Percentiles rank a stretch among this genome's conserved stretches.
These are phyloP conservation scores for Lathyrus aphaca DNA, from an alignment of 306 rosid species.

Conservation along the genomic window DNA sequence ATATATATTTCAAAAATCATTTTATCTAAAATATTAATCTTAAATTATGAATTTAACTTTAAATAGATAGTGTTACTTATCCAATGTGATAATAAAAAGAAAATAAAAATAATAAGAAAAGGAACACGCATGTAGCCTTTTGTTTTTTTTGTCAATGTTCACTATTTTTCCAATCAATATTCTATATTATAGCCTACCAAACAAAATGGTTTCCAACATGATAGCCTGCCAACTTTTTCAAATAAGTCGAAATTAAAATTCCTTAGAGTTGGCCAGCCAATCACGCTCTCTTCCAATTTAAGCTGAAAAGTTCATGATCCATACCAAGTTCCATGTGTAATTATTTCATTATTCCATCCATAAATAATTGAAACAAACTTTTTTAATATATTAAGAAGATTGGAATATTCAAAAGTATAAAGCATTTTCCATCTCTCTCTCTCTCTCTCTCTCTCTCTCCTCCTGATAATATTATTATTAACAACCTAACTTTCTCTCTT, in stretches of 20 bases:
- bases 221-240: conserved; percentile 24
- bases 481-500: conserved; percentile 13
- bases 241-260: conserved; percentile 31
- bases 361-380: conserved; percentile 43
- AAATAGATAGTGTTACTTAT: too few species aligned
- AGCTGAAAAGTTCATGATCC: conserved; percentile 44
- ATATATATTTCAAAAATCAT: too few species aligned
- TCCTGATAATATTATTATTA: conserved; percentile 9
- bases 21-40: too few species aligned
- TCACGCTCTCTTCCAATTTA: conserved; percentile 43
- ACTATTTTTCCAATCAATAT: background rate
- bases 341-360: conserved; percentile 11
- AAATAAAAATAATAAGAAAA: background rate
- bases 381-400: conserved; percentile 31
- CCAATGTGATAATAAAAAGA: background rate
- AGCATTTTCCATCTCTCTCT: background rate
- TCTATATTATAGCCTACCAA: conserved; percentile 27
- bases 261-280: conserved; percentile 47
- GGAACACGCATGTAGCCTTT: background rate
- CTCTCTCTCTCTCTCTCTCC: background rate
- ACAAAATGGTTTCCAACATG: conserved; percentile 32
- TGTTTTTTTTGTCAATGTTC: conserved; percentile 7
- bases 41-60: too few species aligned
- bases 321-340: conserved; percentile 29
- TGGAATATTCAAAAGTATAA: conserved; percentile 50